phyloP scores from a whole-genome alignment of 345 rosid genomes.

The Heritiera fomes region DNA sequence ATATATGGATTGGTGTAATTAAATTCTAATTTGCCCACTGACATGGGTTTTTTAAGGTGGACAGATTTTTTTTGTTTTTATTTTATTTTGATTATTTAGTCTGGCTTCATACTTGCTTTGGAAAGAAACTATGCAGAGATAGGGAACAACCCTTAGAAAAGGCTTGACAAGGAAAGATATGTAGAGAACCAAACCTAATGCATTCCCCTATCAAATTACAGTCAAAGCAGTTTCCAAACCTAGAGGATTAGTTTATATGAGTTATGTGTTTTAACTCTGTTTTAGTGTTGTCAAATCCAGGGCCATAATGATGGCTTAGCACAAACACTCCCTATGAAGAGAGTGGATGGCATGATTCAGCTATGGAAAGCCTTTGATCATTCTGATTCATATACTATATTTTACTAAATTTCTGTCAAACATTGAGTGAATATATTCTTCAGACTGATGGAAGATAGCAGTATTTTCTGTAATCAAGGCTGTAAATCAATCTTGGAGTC shows the following conservation, averaged over 20 bases:
- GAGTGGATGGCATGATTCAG: neutral
- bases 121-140: neutral
- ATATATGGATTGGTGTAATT: neutral
- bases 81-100: neutral
- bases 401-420: neutral
- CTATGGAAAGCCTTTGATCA: neutral
- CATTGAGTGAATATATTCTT: neutral
- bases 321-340: neutral
- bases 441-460: neutral
- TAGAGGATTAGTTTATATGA: conserved; percentile 17
- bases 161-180: neutral
- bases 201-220: conserved; percentile 30
- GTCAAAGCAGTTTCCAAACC: conserved; percentile 42
- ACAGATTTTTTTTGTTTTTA: neutral
- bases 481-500: neutral
- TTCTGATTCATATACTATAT: neutral
- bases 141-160: neutral
- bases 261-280: conserved; percentile 16
- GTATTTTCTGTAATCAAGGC: neutral
- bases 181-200: conserved; percentile 6
- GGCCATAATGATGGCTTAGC: conserved; percentile 27
- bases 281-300: conserved; percentile 51
- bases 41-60: neutral
- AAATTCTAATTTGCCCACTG: neutral
- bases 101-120: conserved; percentile 1